phyloP scores from a whole-genome alignment of 164 flowering plant species.

The Macadamia integrifolia region DNA sequence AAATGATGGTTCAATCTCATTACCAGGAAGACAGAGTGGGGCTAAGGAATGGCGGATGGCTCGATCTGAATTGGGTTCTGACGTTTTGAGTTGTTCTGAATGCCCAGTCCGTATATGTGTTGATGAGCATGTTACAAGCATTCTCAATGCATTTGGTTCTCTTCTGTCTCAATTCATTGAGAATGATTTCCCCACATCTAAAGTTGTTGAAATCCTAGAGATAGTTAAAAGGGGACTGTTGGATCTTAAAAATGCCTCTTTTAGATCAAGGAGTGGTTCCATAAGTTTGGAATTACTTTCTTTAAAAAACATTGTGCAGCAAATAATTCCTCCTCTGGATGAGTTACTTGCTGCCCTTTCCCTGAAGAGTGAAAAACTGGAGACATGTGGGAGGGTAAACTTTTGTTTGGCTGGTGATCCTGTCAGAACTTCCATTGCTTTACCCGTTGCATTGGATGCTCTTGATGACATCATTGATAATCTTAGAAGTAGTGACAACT shows the following conservation, averaged over 20 bases:
- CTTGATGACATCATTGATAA: conserved; percentile 46
- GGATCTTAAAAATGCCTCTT: conserved; percentile 45
- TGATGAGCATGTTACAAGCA: conserved; percentile 73
- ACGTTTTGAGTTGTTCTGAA: conserved; percentile 40
- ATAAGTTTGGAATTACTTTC: conserved; percentile 25
- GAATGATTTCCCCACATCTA: conserved; percentile 29
- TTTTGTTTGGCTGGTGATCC: conserved; percentile 72
- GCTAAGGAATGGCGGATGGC: conserved; percentile 83
- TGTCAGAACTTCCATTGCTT: conserved; percentile 60
- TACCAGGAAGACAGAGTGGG: conserved; percentile 96
- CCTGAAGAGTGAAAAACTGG: conserved; percentile 34
- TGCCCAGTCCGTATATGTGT: conserved; percentile 75
- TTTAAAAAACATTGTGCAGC: conserved; percentile 17
- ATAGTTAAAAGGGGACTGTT: conserved; percentile 34
- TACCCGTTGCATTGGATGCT: conserved; percentile 79
- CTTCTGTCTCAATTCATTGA: conserved; percentile 41
- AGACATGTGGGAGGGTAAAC: conserved; percentile 32
- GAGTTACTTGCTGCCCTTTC: conserved; percentile 53
- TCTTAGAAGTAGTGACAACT: conserved; percentile 26
- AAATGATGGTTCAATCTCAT: conserved; percentile 46
- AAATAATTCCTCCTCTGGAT: conserved; percentile 36
- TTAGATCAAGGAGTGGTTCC: conserved; percentile 45
- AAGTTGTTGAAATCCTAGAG: conserved; percentile 43
- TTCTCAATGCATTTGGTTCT: conserved; percentile 54
- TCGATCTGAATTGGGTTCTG: conserved; percentile 67